Evolutionary conservation across 2,329 filamentous ascomycete species (phyloP), one percentile per base, ranked within the genome.

Genomic region (Magnaporthiopsis poae): DNA sequence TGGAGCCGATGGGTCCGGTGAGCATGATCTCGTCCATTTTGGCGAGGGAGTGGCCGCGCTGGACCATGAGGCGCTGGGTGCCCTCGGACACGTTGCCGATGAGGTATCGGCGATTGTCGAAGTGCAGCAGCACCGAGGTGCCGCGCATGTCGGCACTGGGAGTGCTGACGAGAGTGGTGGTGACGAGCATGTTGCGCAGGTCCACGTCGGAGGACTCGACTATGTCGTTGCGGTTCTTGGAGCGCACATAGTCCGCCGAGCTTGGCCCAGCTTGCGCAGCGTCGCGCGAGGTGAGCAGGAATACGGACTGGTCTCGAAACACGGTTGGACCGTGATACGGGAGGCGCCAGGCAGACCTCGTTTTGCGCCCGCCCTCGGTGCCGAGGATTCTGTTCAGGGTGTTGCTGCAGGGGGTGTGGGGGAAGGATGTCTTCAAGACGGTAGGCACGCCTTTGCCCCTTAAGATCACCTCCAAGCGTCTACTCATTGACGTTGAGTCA

Each of bases 71-170:
- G 67, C 95, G 85, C 79, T 98, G 95, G 0, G 90, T 90, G 21
- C 94, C 95, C 77, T 99, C 95, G 12, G 87, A 80, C 21, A 94
- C 76, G 72, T 90, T 88, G 27, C 95, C 95, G 73, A 99, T 90
- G 21, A 97, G 71, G 76, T 99, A 99, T 67, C 91, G 85, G 72
- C 89, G 88, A 72, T 87, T 85, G 71, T 94, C 90, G 73, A 92
- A 93, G 74, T 94, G 88, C 8, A 99, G 81, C 56, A 92, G 75
- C 39, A 98, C 76, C 64, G 86, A 85, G 2, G 91, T 91, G 66
- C 94, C 94, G 0, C 88, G 86, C 27, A 92, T 96, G 77, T 99
- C 95, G 68, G 89, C 89, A 70, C 94, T 95, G 18, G 94, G 94
- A 68, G 90, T 90, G 25, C 88, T 90, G 69, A 94, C 76, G 72